Evolutionary conservation across 345 rosid genomes (phyloP).

Genomic region (Garcia nutans): DNA sequence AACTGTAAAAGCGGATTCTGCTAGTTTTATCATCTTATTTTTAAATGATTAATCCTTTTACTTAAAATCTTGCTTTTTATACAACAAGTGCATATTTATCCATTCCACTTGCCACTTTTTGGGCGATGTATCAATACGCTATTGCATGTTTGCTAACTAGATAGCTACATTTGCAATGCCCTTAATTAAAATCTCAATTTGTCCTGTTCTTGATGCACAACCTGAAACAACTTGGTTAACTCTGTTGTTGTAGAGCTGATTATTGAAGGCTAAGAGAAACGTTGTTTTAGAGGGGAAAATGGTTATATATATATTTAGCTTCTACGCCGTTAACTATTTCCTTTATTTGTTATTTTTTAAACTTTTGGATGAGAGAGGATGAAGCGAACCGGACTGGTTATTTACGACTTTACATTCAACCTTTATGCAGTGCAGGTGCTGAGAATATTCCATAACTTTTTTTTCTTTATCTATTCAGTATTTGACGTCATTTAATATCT

Average conservation of each 20-base stretch:
- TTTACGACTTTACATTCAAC: neutral
- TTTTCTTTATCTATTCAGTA: neutral
- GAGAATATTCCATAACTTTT: neutral
- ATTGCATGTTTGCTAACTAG: neutral
- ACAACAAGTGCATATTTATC: neutral
- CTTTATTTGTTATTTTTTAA: neutral
- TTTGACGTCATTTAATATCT: neutral
- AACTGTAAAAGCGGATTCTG: neutral
- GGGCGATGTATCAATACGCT: neutral
- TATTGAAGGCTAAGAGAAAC: neutral
- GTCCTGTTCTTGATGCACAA: neutral
- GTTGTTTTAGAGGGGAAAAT: neutral
- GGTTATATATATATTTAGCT: neutral
- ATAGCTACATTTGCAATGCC: neutral
- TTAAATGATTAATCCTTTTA: neutral
- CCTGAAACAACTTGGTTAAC: neutral
- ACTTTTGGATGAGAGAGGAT: neutral
- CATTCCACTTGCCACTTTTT: neutral
- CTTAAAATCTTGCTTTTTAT: neutral
- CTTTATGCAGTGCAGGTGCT: neutral
- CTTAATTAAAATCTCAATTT: neutral
- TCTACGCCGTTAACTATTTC: neutral
- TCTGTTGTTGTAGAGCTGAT: neutral
- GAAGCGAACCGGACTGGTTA: neutral
- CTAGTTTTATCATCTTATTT: neutral